Evolutionary conservation across 805 yeast species (phyloP), one percentile per base, ranked within the genome.

Genomic region (Phaffomyces antillensis): DNA sequence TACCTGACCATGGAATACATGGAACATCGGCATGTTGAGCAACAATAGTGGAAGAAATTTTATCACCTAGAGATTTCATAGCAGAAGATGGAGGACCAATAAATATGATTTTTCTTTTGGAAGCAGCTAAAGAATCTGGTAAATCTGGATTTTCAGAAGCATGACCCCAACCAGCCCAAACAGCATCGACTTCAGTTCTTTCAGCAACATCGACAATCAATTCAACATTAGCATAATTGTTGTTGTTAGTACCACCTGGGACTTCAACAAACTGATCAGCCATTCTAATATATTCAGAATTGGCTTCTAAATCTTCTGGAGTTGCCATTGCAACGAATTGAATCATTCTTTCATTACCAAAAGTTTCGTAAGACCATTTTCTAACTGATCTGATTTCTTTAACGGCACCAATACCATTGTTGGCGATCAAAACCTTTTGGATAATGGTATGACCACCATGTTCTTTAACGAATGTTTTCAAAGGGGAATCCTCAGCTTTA

Each of bases 141-240:
- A 93, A 77, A 39, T 72, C 65, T 25, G 99, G 99, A 70, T 95
- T 91, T 72, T 93, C 99, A n/a, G 96, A 87, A 26, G 99, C 99
- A 64, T 95, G 99, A 59, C 99, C 99, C 99, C 99, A 93, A 59
- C 99, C 99, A 32, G 99, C 99, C 99, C 99, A 93, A 47, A 93
- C 99, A 24, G 99, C 99, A 64, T 93, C 96, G 45, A 86, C 97
- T 53, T 87, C 79, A 37, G 95, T 84, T 71, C 97, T 84, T 71
- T 93, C 99, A 33, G 99, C 99, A 40, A 93, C 73, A 59, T 93
- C 99, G 40, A 93, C 97, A 65, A 93, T 93, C 50, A 93, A 74
- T 55, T 93, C 99, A 50, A 93, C 99, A 62, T 93, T 93, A 57
- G 99, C 99, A 64, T 90, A 90, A 68, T 93, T 93, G 68, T 93